phyloP scores from a whole-genome alignment of 257 asterid genomes.

The Penstemon newberryi region DNA sequence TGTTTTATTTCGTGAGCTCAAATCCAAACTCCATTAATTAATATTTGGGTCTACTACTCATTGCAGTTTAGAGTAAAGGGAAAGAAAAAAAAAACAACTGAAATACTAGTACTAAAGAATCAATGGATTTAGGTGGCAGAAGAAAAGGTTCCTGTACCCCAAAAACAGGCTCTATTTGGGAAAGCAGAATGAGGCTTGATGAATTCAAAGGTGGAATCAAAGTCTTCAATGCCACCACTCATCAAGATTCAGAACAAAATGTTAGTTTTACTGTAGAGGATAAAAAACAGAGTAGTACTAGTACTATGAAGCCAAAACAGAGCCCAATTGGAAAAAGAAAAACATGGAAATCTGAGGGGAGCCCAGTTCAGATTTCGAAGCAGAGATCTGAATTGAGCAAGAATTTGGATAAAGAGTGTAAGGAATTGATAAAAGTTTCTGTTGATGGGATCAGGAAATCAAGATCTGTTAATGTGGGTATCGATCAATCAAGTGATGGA shows the following conservation, averaged over 20 bases:
- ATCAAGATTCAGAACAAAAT: slow-evolving; percentile 28
- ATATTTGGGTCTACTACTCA: slow-evolving; percentile 39
- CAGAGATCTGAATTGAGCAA: slow-evolving; percentile 58
- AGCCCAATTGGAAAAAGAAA: slow-evolving; percentile 68
- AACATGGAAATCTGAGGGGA: slow-evolving; percentile 72
- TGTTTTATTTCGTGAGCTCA: slow-evolving; percentile 51
- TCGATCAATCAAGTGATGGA: slow-evolving; percentile 33
- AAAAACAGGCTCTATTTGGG: slow-evolving; percentile 92
- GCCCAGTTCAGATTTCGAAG: slow-evolving; percentile 56
- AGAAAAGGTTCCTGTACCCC: slow-evolving; percentile 51
- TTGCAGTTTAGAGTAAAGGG: slow-evolving; percentile 23
- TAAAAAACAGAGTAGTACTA: slow-evolving; percentile 23
- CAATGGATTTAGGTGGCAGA: slow-evolving; percentile 45
- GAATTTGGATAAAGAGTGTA: slow-evolving; percentile 41
- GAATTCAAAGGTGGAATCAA: slow-evolving; percentile 70
- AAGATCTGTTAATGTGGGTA: slow-evolving; percentile 40
- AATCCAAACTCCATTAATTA: slow-evolving; percentile 34
- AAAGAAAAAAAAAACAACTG: slow-evolving; percentile 15
- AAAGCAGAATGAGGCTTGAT: slow-evolving; percentile 75
- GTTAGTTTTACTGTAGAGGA: slow-evolving; percentile 27
- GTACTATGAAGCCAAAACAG: slow-evolving; percentile 40
- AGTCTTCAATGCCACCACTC: slow-evolving; percentile 45
- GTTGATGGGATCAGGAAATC: slow-evolving; percentile 39
- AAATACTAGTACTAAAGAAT: slow-evolving; percentile 28
- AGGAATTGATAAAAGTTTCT: slow-evolving; percentile 30